Base-by-base conservation (phyloP, 768 basidiomycete genomes). In the Tulasnella calospora region DNA sequence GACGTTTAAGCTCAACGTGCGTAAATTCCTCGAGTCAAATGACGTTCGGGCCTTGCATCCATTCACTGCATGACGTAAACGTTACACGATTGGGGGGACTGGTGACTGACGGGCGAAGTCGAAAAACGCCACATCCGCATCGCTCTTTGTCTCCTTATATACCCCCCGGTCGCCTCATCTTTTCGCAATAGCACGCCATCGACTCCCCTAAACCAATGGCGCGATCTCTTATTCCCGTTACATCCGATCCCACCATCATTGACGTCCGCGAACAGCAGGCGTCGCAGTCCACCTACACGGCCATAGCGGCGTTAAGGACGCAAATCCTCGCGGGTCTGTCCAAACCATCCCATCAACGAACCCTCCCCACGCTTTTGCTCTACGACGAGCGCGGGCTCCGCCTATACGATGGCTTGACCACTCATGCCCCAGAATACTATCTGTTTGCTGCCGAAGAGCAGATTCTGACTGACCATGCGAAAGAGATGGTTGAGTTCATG, bases 361-460 rank as follows among this genome's bases (percentile, higher is more conserved):
- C 87, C 36, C 84, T 98, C 30, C 95, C 95, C 9, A 96, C 94
- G 0, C 85, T 94, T 83, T 87, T 96, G 15, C 87, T 98, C 13
- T 98, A 99, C 85, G 90, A 95, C 80, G 92, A 96, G 82, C 87
- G 86, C 33, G 98, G 98, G 0, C 87, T 99, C 77, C 88, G 90
- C 83, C 86, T 96, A 21, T 97, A 95, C 85, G 95, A 96, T 85
- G 87, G 89, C 51, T 93, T 96, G 73, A 95, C 95, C 2, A 92
- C 91, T 12, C 85, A 89, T 38, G 92, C 88, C 0, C 86, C 88
- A 17, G 92, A 95, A 82, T 99, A 99, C 83, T 99, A 99, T 83
- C 87, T 96, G 46, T 99, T 96, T 84, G 85, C 87, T 3, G 94
- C 94, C 0, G 98, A 99, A 84, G 92, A 97, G 82, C 88, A 91